Evolutionary conservation across 495 filamentous ascomycete genomes (phyloP).

Genomic region (Bacidia gigantensis): DNA sequence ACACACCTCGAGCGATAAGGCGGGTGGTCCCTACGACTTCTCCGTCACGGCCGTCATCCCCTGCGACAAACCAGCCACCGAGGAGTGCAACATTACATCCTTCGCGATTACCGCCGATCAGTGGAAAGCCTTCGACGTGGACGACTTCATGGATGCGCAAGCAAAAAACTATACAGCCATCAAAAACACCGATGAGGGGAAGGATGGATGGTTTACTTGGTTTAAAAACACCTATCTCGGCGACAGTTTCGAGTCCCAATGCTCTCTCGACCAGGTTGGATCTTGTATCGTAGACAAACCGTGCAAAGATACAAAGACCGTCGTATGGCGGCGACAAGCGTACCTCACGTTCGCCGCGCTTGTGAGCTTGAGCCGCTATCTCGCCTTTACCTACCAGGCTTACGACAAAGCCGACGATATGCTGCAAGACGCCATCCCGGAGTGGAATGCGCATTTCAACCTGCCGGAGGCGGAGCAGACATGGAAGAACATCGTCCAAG

Average conservation of each 20-base stretch:
- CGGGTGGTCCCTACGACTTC: background rate
- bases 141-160: background rate
- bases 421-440: background rate
- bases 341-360: background rate
- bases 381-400: background rate
- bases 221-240: background rate
- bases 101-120: background rate
- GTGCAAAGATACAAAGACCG: background rate
- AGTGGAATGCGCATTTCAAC: background rate
- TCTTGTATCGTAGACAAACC: background rate
- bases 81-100: background rate
- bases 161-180: background rate
- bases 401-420: background rate
- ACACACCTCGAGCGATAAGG: background rate
- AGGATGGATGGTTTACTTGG: background rate
- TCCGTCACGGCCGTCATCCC: background rate
- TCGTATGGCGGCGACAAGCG: background rate
- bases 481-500: background rate
- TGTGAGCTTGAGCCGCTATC: background rate
- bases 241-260: background rate
- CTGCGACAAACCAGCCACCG: background rate
- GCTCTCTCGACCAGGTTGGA: background rate
- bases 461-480: background rate
- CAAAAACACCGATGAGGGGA: background rate
- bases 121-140: background rate